Evolutionary conservation across 768 basidiomycete species (phyloP).

Genomic region (Mycena sanguinolenta): DNA sequence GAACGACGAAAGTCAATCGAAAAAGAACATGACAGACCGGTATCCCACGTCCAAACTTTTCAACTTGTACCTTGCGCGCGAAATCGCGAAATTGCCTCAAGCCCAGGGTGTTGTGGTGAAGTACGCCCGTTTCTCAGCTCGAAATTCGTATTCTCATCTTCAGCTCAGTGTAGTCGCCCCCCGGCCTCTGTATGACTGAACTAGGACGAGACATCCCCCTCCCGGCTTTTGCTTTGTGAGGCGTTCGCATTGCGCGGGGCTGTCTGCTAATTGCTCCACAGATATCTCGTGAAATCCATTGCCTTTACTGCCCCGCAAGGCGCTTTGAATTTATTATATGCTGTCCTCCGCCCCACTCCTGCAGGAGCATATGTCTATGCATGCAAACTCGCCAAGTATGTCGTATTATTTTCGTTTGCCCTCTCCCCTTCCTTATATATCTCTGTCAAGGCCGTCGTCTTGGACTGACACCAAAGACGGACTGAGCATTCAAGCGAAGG

Average conservation of each 20-base stretch:
- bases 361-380: constrained; percentile 18
- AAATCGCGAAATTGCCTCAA: constrained; percentile 10
- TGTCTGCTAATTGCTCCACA: neutral
- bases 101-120: constrained; percentile 33
- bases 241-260: neutral
- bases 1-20: constrained; percentile 10
- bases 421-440: neutral
- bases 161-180: constrained; percentile 14
- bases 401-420: neutral
- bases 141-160: neutral
- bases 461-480: constrained; percentile 24
- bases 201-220: constrained; percentile 9
- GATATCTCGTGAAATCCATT: neutral
- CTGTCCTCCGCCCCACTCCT: constrained; percentile 12
- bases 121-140: neutral
- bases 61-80: constrained; percentile 9
- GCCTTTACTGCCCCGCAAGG: constrained; percentile 18
- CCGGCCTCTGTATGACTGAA: constrained; percentile 20
- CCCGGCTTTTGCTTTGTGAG: neutral
- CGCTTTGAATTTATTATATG: constrained; percentile 20
- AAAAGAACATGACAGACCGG: constrained; percentile 2
- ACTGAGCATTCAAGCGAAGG: constrained; percentile 9
- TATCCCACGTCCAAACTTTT: constrained; percentile 30
- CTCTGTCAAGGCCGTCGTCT: neutral
- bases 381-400: constrained; percentile 16